Base-by-base conservation (phyloP, 768 basidiomycete species). In the Fomitopsis pulvina region DNA sequence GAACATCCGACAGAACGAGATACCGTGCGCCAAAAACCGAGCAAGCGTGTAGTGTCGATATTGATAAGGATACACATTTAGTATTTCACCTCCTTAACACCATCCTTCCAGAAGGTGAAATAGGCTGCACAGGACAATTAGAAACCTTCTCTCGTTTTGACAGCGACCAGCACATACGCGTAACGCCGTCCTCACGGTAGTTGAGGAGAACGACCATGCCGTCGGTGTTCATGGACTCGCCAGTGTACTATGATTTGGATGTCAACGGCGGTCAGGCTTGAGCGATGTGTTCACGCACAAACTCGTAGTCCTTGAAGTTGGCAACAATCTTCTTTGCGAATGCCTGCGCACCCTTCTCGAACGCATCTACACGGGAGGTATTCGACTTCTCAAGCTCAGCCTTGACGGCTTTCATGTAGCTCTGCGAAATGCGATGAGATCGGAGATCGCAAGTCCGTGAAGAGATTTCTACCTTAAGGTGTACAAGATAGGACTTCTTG, bases 41-140 rank as follows among this genome's bases (percentile, higher is more conserved):
- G 12, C 27, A 29, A 41, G 24, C 12, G 21, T 29, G 48, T 27
- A 27, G 27, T 6, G 20, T n/a, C 10, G 27, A n/a, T 20, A 45
- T 7, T 11, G 26, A n/a, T 39, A 32, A 26, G 26, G 28, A 22
- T 39, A 28, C 25, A 29, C 28, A 45, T 44, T 63, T 60, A 92
- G 55, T 83, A 75, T 68, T 92, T 92, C 52, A 78, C 63, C 67
- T 81, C 76, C 71, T 93, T 91, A 57, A 93, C 68, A 32, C 96
- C 95, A 69, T 97, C 81, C 72, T 88, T 95, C 94, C 94, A 97
- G 77, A 94, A 89, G 27, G 85, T 93, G 68, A 95, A 81, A 67
- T 88, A 94, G 45, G 92, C 91, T 87, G 57, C 42, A 44, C 52
- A 34, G 32, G 25, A 28, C n/a, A 22, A 16, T 3, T 14, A 10